Base-by-base conservation (phyloP, 805 yeast species). In the Metschnikowia bowlesiae region DNA sequence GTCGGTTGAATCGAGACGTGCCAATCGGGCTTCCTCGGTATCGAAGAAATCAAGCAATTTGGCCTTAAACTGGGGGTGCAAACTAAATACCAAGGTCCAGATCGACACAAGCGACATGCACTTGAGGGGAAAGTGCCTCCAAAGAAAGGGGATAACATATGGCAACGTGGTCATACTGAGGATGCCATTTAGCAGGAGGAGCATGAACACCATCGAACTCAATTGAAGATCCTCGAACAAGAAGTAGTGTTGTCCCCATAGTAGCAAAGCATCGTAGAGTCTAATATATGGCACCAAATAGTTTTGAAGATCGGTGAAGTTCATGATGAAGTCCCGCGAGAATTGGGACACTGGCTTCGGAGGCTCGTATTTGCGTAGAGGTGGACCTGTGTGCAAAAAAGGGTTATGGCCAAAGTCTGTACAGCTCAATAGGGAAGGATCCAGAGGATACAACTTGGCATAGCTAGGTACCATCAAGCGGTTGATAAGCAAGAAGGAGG, bases 231-330 rank as follows among this genome's bases (percentile, higher is more conserved):
- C 82, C 50, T 75, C 73, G 64, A 84, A 89, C 60, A 77, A 84
- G 1, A 85, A 80, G 63, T 83, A 82, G 50, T 79, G 81, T 18
- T 71, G 67, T 32, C 86, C 70, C 39, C 79, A 49, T 57, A 72
- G 66, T 18, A 75, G 70, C 4, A 81, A 46, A 22, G 74, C 73
- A 66, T 89, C 92, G 75, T 83, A 89, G 0, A 73, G 67, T 10
- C 70, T 64, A 8, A 85, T 83, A 63, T 84, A 88, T 11, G 83
- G 60, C 31, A 83, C 62, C 88, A 87, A 84, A 60, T 83, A 85
- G 62, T 89, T 89, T 62, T 89, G 96, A 51, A 89, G 71, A 69
- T 89, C 96, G 1, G 95, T 87, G 59, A 87, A 71, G 62, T 89
- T 89, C 50, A 89, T 62, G 18, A 85, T 66, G 62, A 89, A 89